Conservation (phyloP, 352 stramenopile genomes). For the Elongisporangium undulatum region DNA sequence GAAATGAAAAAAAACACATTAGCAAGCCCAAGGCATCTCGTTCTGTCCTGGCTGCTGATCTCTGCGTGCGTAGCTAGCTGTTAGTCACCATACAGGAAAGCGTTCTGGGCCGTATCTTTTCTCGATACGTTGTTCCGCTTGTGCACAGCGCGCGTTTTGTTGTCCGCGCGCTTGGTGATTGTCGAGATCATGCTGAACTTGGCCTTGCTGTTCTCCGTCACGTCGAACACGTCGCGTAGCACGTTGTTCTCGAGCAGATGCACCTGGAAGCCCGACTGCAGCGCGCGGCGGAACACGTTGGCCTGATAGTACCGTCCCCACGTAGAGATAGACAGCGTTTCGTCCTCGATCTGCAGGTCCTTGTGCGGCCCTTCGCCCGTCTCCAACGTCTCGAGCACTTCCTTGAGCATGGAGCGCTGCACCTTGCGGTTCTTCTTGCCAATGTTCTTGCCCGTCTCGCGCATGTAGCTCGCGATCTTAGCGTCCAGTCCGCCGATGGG, state of each 20-base stretch:
- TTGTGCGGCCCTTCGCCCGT: conserved; percentile 51
- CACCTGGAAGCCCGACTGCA: conserved; percentile 59
- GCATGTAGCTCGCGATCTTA: conserved; percentile 58
- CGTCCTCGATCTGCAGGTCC: conserved; percentile 46
- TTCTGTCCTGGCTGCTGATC: not conserved
- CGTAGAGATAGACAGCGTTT: conserved; percentile 45
- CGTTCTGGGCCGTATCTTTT: conserved; percentile 52
- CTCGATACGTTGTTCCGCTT: conserved; percentile 51
- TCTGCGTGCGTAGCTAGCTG: not conserved
- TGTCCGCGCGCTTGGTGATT: conserved; percentile 35
- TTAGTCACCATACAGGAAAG: conserved; percentile 65
- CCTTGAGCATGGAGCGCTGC: conserved; percentile 62
- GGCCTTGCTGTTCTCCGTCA: conserved; percentile 38
- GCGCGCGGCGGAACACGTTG: conserved; percentile 44
- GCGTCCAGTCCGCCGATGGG: conserved; percentile 41
- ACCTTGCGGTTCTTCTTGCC: conserved; percentile 70
- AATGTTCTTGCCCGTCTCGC: conserved; percentile 59
- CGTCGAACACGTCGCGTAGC: conserved; percentile 58
- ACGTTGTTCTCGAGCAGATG: conserved; percentile 55
- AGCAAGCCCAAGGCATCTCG: not conserved
- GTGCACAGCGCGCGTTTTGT: conserved; percentile 44
- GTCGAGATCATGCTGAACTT: conserved; percentile 47
- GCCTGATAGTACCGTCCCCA: conserved; percentile 67
- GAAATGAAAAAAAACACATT: not conserved
- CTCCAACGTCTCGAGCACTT: conserved; percentile 56